Base-by-base conservation (phyloP, 352 stramenopile species). In the Plasmopara halstedii region DNA sequence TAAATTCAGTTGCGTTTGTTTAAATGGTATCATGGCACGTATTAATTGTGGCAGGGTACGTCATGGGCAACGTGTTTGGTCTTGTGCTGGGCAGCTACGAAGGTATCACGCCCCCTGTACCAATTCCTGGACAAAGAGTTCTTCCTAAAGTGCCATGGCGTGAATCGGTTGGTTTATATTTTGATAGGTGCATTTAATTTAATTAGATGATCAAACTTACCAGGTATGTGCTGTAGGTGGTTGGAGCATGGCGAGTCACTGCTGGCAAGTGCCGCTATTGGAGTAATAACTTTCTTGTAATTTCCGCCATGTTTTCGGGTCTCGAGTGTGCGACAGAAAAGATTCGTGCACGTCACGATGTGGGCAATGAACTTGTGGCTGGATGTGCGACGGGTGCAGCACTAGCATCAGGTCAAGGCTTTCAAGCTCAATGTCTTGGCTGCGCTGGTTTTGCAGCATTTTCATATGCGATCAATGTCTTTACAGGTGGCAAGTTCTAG, bases 331-430 rank as follows among this genome's bases (percentile, higher is more conserved):
- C 84, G 13, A 73, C 95, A 2, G 94, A 98, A 67, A 98, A 98
- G 61, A 85, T 83, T 51, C 72, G 95, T 21, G 95, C 86, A 37
- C 89, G 94, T 17, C 88, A 97, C 58, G 95, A 98, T 61, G 86
- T 98, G 34, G 94, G 87, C 57, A 98, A 98, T 68, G 79, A 89
- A 17, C 76, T 97, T 19, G 63, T 94, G 23, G 93, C 87, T 25
- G 95, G 95, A 38, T 98, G 95, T 60, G 85, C 96, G n/a, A 98
- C 95, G 4, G 95, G 95, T 21, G 95, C 90, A 4, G 92, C 90
- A 3, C 69, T 98, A 32, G 92, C 96, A 35, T 89, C 91, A 25
- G 95, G 95, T 18, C 78, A 96, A 46, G 95, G 95, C 15, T 83
- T 89, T 15, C 85, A 97, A 57, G 91, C 90, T 6, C 91, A 96